Percentiles rank a stretch among this genome's conserved stretches.
Evolutionary conservation across 768 basidiomycete genomes (phyloP).

Genomic region (Boletus rubroflammeus): DNA sequence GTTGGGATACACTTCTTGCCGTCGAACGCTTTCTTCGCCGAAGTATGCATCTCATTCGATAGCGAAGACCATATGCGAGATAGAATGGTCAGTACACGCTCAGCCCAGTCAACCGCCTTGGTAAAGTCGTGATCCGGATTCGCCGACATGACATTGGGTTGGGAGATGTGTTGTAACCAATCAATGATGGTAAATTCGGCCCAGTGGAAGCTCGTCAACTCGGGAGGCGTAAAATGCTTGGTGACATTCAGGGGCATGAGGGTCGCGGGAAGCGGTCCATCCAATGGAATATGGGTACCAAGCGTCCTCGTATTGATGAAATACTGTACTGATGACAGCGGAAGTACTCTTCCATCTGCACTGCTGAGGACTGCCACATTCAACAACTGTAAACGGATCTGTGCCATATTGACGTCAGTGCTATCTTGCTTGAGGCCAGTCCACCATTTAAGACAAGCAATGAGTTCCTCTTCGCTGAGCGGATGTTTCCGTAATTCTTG

Average conservation of each 20-base stretch:
- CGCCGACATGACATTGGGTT: conserved; percentile 38
- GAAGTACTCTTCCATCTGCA: conserved; percentile 54
- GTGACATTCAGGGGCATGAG: conserved; percentile 13
- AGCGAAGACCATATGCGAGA: conserved; percentile 71
- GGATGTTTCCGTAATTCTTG: conserved; percentile 69
- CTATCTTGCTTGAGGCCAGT: conserved; percentile 39
- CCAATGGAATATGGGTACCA: conserved; percentile 43
- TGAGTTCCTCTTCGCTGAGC: conserved; percentile 65
- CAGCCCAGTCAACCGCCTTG: conserved; percentile 69
- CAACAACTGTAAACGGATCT: conserved; percentile 59
- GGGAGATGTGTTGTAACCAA: conserved; percentile 70
- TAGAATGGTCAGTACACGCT: conserved; percentile 66
- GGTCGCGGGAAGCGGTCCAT: conserved; percentile 9
- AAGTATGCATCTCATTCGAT: conserved; percentile 40
- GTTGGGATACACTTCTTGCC: conserved; percentile 49
- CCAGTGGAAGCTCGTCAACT: conserved; percentile 70
- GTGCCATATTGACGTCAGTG: conserved; percentile 35
- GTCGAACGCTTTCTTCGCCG: conserved; percentile 41
- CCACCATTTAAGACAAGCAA: conserved; percentile 92
- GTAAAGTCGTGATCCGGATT: conserved; percentile 59
- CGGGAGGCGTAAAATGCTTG: conserved; percentile 50
- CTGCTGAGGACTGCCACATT: conserved; percentile 61
- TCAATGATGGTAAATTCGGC: conserved; percentile 68
- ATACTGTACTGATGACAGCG: conserved; percentile 64
- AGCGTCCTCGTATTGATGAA: conserved; percentile 65